Conservation (phyloP, 805 yeast genomes). For the Suhomyces xylopsoci region DNA sequence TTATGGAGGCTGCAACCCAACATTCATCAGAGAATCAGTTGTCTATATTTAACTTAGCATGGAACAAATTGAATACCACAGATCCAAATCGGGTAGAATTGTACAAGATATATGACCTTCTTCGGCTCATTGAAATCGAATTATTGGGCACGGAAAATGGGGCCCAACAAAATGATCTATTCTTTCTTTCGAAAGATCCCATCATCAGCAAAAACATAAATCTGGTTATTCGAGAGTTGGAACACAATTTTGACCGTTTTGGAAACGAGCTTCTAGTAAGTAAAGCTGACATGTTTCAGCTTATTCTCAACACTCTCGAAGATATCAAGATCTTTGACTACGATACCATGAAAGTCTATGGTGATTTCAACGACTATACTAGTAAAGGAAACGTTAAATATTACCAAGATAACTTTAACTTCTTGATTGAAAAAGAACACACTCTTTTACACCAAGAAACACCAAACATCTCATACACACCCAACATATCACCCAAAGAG, state of each 20-base stretch:
- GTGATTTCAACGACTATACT: slow-evolving; percentile 9
- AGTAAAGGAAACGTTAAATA: background rate
- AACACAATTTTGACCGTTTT: slow-evolving; percentile 4
- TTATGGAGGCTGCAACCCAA: background rate
- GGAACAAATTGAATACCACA: slow-evolving; percentile 4
- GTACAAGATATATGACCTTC: slow-evolving; percentile 3
- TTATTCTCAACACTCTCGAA: slow-evolving; percentile 12
- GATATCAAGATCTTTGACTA: slow-evolving; percentile 18
- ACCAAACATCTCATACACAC: background rate
- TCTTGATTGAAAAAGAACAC: slow-evolving; percentile 5
- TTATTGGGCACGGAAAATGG: slow-evolving; percentile 2
- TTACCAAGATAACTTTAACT: slow-evolving; percentile 11
- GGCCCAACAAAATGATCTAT: background rate
- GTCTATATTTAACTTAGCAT: slow-evolving; percentile 8
- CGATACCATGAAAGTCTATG: slow-evolving; percentile 13
- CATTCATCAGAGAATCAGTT: background rate
- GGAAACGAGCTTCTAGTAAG: slow-evolving; percentile 7
- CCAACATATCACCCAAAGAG: background rate
- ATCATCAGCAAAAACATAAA: slow-evolving; percentile 3
- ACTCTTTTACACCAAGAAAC: background rate
- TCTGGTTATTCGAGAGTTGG: slow-evolving; percentile 6
- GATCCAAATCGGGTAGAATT: slow-evolving; percentile 2
- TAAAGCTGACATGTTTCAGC: slow-evolving; percentile 12
- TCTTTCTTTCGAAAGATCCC: slow-evolving; percentile 6
- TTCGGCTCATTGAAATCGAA: slow-evolving; percentile 9